Percentiles rank a stretch among this genome's conserved stretches.
Conservation (phyloP, 768 basidiomycete species). For the Pleurotus platypus region DNA sequence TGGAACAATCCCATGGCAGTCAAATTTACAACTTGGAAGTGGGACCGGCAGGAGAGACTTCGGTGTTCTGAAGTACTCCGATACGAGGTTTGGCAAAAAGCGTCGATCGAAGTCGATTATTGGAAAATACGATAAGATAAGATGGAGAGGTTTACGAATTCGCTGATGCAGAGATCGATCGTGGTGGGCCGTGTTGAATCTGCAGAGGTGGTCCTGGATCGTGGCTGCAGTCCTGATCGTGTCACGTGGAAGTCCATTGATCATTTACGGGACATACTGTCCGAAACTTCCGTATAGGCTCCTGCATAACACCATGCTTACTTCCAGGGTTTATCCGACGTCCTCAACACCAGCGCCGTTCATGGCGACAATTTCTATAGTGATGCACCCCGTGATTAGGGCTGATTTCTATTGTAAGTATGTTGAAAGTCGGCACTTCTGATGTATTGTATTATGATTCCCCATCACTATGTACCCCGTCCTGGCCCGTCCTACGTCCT, state of each 20-base stretch:
- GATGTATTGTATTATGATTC: too few relatives aligned
- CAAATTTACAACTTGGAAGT: neutral
- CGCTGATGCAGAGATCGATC: neutral
- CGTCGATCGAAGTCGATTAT: conserved; percentile 3
- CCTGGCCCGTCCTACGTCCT: too few relatives aligned
- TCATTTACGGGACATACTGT: neutral
- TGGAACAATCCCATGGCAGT: neutral
- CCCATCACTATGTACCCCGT: too few relatives aligned
- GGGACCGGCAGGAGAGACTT: neutral
- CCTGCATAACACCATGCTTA: neutral
- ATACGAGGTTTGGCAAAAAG: neutral
- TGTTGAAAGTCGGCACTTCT: too few relatives aligned
- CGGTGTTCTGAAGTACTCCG: conserved; percentile 1
- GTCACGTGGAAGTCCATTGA: conserved; percentile 4
- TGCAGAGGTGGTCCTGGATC: too few relatives aligned
- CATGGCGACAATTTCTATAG: too few relatives aligned
- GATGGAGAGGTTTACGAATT: neutral
- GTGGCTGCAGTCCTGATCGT: too few relatives aligned
- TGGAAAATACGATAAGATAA: conserved; percentile 4
- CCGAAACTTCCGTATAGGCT: conserved; percentile 6
- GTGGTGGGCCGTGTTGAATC: too few relatives aligned
- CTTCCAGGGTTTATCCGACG: conserved; percentile 2
- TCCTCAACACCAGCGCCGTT: neutral
- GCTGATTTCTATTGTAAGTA: too few relatives aligned
- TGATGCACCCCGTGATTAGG: too few relatives aligned